Conservation (phyloP, 2,329 filamentous ascomycete species). For the Mariannaea sp. region DNA sequence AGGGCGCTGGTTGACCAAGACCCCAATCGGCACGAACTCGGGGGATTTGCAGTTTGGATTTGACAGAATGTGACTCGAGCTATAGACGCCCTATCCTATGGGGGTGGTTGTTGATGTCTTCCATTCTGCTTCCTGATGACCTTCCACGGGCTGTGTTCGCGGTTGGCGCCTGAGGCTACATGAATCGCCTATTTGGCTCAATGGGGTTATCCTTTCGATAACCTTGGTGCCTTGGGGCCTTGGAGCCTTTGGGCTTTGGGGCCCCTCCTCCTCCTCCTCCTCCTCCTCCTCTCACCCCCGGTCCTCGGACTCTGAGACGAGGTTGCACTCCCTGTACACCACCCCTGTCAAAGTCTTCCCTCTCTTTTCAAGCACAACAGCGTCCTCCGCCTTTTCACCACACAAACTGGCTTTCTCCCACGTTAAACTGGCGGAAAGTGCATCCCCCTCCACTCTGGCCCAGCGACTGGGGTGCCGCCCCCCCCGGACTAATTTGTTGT, state of each 20-base stretch:
- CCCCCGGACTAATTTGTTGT: constrained; percentile 22
- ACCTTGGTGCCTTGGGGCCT: constrained; percentile 7
- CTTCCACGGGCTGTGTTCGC: neutral
- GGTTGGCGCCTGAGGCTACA: neutral
- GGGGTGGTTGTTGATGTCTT: too few relatives aligned
- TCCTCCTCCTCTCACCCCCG: neutral
- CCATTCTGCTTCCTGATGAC: too few relatives aligned
- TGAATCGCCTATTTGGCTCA: neutral
- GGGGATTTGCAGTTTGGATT: neutral
- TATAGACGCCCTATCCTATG: too few relatives aligned
- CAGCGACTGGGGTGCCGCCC: constrained; percentile 14
- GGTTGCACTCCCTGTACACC: neutral
- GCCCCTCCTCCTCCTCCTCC: too few relatives aligned
- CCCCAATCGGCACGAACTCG: neutral
- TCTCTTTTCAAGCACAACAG: too few relatives aligned
- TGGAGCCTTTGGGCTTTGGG: constrained; percentile 9
- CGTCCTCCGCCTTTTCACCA: constrained; percentile 37
- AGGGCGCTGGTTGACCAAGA: neutral
- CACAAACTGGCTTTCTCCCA: constrained; percentile 28
- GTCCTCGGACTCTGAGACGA: too few relatives aligned
- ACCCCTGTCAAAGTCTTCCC: neutral
- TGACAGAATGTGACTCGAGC: neutral
- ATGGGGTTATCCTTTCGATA: neutral
- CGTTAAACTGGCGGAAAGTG: constrained; percentile 36
- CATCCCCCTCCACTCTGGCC: constrained; percentile 2